A percentile compares a stretch with the other conserved stretches of the same genome.
Conservation (phyloP, 257 asterid species). For the Gynochthodes officinalis region DNA sequence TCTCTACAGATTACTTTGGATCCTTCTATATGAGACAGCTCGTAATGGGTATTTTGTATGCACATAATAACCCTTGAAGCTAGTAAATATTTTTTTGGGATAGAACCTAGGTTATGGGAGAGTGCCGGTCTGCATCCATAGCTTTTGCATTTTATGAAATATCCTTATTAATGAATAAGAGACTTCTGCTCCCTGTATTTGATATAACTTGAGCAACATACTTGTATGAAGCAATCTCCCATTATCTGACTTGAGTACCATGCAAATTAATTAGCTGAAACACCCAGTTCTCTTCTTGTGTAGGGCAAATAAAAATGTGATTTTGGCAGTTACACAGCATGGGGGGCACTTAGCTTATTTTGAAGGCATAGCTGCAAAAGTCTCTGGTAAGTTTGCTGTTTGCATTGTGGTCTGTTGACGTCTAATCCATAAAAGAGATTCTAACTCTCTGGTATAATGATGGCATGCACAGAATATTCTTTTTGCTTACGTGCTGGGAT, state of each 20-base stretch:
- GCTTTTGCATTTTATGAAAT: neutral
- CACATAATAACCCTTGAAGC: neutral
- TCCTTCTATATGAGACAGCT: neutral
- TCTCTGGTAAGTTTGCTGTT: slow-evolving; percentile 48
- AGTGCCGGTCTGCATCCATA: slow-evolving; percentile 51
- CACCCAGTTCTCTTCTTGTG: slow-evolving; percentile 9
- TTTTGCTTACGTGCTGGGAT: neutral
- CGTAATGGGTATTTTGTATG: too few species aligned
- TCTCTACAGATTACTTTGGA: neutral
- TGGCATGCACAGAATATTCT: neutral
- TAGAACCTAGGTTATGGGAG: too few species aligned
- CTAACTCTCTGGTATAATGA: neutral
- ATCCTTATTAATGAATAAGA: too few species aligned
- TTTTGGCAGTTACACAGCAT: slow-evolving; percentile 74
- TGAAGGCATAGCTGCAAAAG: slow-evolving; percentile 73
- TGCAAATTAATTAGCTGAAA: neutral
- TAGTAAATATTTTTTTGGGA: too few species aligned
- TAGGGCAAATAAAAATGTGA: slow-evolving; percentile 67
- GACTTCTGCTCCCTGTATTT: too few species aligned
- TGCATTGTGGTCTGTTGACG: neutral
- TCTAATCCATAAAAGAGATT: neutral
- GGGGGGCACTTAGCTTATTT: slow-evolving; percentile 86
- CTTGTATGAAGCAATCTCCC: too few species aligned
- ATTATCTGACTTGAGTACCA: neutral
- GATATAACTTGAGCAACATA: too few species aligned